Base-by-base conservation (phyloP, 163 green algal genomes). In the Chlamydomonas reinhardtii region DNA sequence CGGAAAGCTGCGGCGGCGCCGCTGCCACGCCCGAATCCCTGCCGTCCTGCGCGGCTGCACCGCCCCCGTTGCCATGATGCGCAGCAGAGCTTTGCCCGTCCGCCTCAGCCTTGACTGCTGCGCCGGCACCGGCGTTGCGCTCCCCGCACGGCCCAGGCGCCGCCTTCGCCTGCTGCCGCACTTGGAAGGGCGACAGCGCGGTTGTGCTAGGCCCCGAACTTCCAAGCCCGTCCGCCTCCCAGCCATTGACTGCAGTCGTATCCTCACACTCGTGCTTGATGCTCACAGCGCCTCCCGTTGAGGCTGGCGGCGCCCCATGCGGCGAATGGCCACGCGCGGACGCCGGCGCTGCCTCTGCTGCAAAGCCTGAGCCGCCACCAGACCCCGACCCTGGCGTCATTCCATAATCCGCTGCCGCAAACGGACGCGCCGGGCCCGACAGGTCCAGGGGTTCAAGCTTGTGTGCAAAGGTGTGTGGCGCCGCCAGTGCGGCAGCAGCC, bases 361-460 rank as follows among this genome's bases (percentile, higher is more conserved):
- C 17, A 14, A 12, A 25, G 17, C 59, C 59, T 16, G 59, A 66
- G 59, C 24, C 59, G 24, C 24, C 59, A 66, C 19, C 59, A 11
- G 59, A 66, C 22, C 4, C 59, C 59, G 59, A 66, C 0, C 59
- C 59, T 1, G 59, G 25, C 24, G 59, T 29, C 12, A 16, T 22
- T 9, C 59, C 59, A 1, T 8, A 4, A 19, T 65, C 70, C 22
- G 0, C 29, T 0, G 31, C 70, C 12, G 32, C 16, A 4, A 76
- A 34, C 35, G 24, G 70, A 15, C 8, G 35, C 22, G 35, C 35
- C 22, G 35, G 70, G 1, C 35, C 35, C 24, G 70, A 56, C 31
- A 65, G n/a, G 27, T 84, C 76, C 37, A 75, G 37, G 6, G 76
- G 76, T 24, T 84, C 37, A 14, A 84, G n/a, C 76, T 64, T 83